Conservation (phyloP, 2,329 filamentous ascomycete species). For the Trichoderma sp. region DNA sequence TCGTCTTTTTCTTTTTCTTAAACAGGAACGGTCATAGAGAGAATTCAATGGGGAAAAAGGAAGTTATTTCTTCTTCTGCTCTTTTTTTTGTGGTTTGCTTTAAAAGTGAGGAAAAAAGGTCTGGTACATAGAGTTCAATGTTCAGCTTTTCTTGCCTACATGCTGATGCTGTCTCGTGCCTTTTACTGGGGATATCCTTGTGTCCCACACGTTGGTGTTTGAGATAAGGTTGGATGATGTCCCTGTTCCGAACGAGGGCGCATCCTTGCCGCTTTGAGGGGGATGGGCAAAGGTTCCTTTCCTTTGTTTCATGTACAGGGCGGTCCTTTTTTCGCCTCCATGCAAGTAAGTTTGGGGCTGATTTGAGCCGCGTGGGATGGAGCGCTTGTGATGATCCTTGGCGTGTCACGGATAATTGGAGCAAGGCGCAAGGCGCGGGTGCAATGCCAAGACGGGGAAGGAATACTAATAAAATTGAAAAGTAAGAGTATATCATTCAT, state of each 20-base stretch:
- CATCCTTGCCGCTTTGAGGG: not conserved
- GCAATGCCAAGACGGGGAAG: not conserved
- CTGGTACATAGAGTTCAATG: not conserved
- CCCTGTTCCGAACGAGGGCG: not conserved
- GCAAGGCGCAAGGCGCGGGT: not conserved
- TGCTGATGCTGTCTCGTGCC: not conserved
- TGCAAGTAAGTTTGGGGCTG: not conserved
- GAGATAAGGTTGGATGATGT: not conserved
- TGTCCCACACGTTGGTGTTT: not conserved
- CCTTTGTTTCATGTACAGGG: not conserved
- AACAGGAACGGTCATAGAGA: conserved; percentile 19
- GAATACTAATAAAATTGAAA: not conserved
- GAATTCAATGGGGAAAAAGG: not conserved
- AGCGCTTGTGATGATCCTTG: not conserved
- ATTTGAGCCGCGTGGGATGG: not conserved
- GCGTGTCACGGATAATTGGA: not conserved
- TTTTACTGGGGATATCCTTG: not conserved
- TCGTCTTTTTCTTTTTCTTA: not conserved
- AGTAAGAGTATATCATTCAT: not conserved
- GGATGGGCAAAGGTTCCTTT: conserved; percentile 10
- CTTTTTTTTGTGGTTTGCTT: not conserved
- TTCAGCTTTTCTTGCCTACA: not conserved
- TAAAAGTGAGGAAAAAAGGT: not conserved
- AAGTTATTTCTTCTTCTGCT: not conserved
- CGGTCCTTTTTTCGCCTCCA: not conserved